These are phyloP conservation scores for Leptographium radiaticola DNA, from an alignment of 2,329 filamentous ascomycete species.

Conservation along the genomic window DNA sequence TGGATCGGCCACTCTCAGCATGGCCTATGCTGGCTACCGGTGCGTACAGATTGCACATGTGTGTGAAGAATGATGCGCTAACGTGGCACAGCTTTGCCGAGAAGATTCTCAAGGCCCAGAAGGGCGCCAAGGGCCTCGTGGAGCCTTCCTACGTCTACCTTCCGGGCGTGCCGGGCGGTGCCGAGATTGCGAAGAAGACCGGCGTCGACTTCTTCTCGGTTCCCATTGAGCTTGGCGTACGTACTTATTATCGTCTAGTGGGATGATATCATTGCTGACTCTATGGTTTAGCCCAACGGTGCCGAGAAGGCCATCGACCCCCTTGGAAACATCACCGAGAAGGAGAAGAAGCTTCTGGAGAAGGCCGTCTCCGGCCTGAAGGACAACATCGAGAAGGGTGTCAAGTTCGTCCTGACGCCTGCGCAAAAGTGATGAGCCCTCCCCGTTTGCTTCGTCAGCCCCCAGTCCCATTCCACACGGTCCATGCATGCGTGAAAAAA, in stretches of 20 bases:
- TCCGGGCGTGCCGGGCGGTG: conserved; percentile 75
- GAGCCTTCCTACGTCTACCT: conserved; percentile 97
- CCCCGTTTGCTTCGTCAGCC: background rate
- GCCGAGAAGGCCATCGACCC: conserved; percentile 77
- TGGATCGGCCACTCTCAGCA: conserved; percentile 72
- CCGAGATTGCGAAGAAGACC: conserved; percentile 70
- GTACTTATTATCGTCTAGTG: conserved; percentile 21
- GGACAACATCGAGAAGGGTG: conserved; percentile 88
- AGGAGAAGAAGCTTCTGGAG: conserved; percentile 80
- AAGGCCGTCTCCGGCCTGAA: conserved; percentile 66
- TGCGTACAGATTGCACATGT: conserved; percentile 23
- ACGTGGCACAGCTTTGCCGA: conserved; percentile 63
- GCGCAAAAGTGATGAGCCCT: conserved; percentile 65
- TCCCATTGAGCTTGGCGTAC: conserved; percentile 87
- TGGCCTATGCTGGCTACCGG: conserved; percentile 89
- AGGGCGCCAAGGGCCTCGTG: conserved; percentile 83
- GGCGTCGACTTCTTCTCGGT: conserved; percentile 93
- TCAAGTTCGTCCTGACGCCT: conserved; percentile 78
- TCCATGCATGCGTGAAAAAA: background rate
- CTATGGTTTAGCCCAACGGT: conserved; percentile 52
- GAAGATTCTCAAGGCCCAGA: conserved; percentile 76
- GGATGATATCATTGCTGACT: conserved; percentile 17
- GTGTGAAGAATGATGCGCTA: background rate
- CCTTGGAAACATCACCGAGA: conserved; percentile 61
- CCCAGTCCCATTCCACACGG: background rate